Conservation (phyloP, 2,329 filamentous ascomycete species). For the Xylaria sp. region DNA sequence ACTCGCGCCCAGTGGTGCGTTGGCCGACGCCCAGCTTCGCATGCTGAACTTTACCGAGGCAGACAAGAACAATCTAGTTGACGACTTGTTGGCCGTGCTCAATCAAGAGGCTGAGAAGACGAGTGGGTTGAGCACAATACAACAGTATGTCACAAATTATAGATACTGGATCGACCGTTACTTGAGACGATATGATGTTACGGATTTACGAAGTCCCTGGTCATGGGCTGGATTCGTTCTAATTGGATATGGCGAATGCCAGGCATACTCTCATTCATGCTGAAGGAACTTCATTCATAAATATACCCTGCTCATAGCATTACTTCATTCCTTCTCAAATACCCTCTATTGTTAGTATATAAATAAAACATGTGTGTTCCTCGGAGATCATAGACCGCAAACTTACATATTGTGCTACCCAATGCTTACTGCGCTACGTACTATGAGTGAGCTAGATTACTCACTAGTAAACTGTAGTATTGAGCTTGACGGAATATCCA, state of each 20-base stretch:
- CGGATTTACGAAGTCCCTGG: constrained; percentile 25
- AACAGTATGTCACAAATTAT: constrained; percentile 33
- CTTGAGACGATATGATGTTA: constrained; percentile 26
- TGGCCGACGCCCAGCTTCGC: constrained; percentile 23
- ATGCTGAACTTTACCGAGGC: constrained; percentile 26
- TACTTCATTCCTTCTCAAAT: not conserved
- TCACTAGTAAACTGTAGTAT: not conserved
- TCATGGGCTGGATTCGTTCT: constrained; percentile 34
- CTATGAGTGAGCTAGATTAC: not conserved
- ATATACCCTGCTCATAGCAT: not conserved
- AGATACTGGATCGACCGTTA: constrained; percentile 32
- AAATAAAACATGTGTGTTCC: not conserved
- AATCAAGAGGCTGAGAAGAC: constrained; percentile 20
- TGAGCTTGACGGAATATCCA: not conserved
- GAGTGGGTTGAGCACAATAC: constrained; percentile 11
- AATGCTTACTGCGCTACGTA: not conserved
- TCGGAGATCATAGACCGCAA: not conserved
- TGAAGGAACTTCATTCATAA: not conserved
- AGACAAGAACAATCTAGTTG: constrained; percentile 23
- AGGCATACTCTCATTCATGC: constrained; percentile 12
- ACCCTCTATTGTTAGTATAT: not conserved
- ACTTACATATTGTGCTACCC: not conserved
- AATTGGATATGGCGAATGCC: constrained; percentile 33
- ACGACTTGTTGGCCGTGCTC: constrained; percentile 24
- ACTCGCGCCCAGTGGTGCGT: constrained; percentile 24